Conservation (phyloP, 345 rosid genomes). For the Boechera divaricarpa region DNA sequence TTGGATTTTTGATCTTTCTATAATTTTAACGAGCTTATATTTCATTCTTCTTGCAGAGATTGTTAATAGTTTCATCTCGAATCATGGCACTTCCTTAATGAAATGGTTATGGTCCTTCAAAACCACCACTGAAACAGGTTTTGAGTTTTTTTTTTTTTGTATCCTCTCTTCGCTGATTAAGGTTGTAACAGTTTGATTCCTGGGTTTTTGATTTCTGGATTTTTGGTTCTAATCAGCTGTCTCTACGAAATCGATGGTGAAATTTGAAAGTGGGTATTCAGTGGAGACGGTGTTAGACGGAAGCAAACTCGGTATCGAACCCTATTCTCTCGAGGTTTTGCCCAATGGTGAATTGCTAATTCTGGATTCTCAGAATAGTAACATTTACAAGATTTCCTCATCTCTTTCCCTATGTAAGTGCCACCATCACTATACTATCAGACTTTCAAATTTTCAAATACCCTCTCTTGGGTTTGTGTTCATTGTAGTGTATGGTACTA, state of each 20-base stretch:
- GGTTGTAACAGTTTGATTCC: conserved; percentile 9
- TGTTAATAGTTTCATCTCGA: conserved; percentile 71
- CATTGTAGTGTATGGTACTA: neutral
- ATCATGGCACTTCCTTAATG: conserved; percentile 60
- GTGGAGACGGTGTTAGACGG: conserved; percentile 98
- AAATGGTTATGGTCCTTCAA: conserved; percentile 93
- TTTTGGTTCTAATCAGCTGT: conserved; percentile 53
- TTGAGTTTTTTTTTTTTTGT: neutral
- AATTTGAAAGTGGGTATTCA: conserved; percentile 82
- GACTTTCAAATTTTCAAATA: too few relatives aligned
- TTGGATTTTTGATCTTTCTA: neutral
- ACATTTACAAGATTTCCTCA: conserved; percentile 72
- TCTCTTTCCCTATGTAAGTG: conserved; percentile 85
- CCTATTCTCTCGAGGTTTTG: conserved; percentile 75
- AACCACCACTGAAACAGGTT: conserved; percentile 83
- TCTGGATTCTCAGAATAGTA: conserved; percentile 86
- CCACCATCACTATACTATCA: too few relatives aligned
- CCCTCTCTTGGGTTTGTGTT: too few relatives aligned
- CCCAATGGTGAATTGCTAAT: conserved; percentile 87
- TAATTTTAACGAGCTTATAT: conserved; percentile 9
- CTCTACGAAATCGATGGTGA: conserved; percentile 82
- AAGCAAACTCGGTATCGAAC: conserved; percentile 95
- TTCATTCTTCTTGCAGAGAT: conserved; percentile 60
- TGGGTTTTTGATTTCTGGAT: neutral
- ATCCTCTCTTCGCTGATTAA: conserved; percentile 16